These are phyloP conservation scores for Dryas alaskensis DNA, from an alignment of 306 rosid genomes.

Conservation along the genomic window DNA sequence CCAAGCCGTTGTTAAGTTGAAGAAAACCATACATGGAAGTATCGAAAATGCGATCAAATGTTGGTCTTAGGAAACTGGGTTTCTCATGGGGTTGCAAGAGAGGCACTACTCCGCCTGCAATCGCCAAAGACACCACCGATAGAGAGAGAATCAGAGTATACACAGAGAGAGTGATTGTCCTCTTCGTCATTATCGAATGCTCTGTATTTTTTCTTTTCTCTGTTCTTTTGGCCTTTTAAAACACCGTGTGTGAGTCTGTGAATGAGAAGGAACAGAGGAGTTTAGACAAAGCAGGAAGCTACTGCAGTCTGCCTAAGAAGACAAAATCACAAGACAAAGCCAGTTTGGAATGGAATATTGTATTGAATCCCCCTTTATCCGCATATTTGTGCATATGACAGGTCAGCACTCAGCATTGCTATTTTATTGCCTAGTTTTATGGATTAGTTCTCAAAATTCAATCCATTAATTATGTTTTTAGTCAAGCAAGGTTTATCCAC, in stretches of 20 bases:
- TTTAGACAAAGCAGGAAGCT: neutral
- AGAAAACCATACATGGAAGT: slow-evolving; percentile 73
- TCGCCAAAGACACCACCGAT: slow-evolving; percentile 28
- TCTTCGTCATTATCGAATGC: slow-evolving; percentile 44
- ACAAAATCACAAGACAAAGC: neutral
- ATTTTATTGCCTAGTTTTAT: neutral
- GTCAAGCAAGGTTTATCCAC: no score
- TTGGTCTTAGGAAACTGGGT: slow-evolving; percentile 45
- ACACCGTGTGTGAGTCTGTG: neutral
- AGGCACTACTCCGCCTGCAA: slow-evolving; percentile 40
- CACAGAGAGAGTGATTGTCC: slow-evolving; percentile 24
- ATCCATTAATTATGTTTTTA: neutral
- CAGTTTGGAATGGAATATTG: neutral
- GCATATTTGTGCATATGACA: neutral
- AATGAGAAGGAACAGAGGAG: neutral
- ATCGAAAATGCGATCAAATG: slow-evolving; percentile 53
- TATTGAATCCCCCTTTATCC: neutral
- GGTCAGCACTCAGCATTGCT: neutral
- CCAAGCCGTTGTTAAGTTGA: slow-evolving; percentile 81
- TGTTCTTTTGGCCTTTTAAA: neutral
- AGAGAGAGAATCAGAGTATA: slow-evolving; percentile 29
- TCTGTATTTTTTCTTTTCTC: neutral
- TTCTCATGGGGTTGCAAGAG: slow-evolving; percentile 47
- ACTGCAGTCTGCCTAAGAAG: neutral
- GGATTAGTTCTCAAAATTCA: neutral